Conservation (phyloP, 768 basidiomycete genomes). For the Rhodotorula graminis region DNA sequence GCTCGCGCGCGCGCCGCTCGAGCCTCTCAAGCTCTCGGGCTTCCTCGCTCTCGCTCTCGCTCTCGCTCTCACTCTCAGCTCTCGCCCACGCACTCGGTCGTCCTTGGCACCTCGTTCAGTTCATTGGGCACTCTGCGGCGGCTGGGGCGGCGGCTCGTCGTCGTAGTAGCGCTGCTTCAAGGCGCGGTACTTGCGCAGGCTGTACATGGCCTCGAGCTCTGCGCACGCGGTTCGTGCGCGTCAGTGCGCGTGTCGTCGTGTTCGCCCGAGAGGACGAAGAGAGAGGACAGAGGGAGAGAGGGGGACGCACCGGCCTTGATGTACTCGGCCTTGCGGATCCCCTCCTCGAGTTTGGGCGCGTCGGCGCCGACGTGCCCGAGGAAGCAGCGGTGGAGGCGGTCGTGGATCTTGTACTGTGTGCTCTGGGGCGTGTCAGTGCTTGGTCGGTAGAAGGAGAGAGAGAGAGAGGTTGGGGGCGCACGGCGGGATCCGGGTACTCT, state of each 20-base stretch:
- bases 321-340: conserved; percentile 36
- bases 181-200: conserved; percentile 31
- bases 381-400: conserved; percentile 35
- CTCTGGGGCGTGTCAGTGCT: no score
- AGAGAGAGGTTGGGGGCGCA: no score
- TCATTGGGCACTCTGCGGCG: background rate
- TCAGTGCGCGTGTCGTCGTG: no score
- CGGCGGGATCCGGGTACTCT: conserved; percentile 34
- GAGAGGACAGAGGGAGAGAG: background rate
- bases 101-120: no score
- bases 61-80: no score
- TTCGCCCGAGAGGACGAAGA: background rate
- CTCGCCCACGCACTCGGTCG: no score
- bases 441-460: no score
- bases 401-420: conserved; percentile 19
- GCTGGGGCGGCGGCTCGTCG: no score
- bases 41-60: no score
- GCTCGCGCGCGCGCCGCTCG: no score
- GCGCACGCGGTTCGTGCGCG: background rate
- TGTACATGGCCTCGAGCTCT: conserved; percentile 37
- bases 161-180: conserved; percentile 30
- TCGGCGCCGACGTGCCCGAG: conserved; percentile 30
- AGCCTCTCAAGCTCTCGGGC: no score
- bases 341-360: conserved; percentile 12
- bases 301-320: conserved; percentile 31